Evolutionary conservation across 1,284 basidiomycete genomes (phyloP).

Genomic region (Limonomyces culmigenus): DNA sequence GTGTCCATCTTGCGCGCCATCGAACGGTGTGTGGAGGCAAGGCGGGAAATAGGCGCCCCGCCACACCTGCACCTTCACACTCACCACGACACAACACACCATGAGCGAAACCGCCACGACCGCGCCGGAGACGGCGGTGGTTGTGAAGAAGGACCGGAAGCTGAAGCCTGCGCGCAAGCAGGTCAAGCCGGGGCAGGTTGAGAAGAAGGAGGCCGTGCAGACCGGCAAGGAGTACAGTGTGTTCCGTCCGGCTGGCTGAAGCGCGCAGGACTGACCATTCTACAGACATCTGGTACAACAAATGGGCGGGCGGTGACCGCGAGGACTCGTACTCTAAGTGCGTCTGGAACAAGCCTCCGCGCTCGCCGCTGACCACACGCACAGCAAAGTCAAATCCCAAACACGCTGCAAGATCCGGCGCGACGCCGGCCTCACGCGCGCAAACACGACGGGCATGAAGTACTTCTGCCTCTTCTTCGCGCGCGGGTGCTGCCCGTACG

Average conservation of each 20-base stretch:
- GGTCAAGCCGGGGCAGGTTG: conserved; percentile 78
- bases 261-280: no score
- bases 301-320: conserved; percentile 92
- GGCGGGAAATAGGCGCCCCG: no score
- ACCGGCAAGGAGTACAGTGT: conserved; percentile 90
- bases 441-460: conserved; percentile 79
- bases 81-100: no score
- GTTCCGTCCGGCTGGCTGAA: conserved; percentile 15
- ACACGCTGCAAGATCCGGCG: conserved; percentile 79
- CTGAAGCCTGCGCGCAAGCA: conserved; percentile 78
- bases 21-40: no score
- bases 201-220: conserved; percentile 76
- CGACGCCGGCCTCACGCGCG: conserved; percentile 87
- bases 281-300: conserved; percentile 98
- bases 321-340: conserved; percentile 89
- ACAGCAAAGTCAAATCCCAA: conserved; percentile 85
- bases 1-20: no score
- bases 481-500: conserved; percentile 93
- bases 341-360: conserved; percentile 13
- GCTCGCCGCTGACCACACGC: conserved; percentile 5
- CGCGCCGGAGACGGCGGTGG: background rate
- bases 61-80: no score
- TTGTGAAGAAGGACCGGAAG: conserved; percentile 30
- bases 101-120: background rate
- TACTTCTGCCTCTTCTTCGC: conserved; percentile 95